Percentiles rank a stretch among this genome's conserved stretches.
phyloP scores from a whole-genome alignment of 1,284 basidiomycete genomes.

The Tetrapyrgos nigripes region DNA sequence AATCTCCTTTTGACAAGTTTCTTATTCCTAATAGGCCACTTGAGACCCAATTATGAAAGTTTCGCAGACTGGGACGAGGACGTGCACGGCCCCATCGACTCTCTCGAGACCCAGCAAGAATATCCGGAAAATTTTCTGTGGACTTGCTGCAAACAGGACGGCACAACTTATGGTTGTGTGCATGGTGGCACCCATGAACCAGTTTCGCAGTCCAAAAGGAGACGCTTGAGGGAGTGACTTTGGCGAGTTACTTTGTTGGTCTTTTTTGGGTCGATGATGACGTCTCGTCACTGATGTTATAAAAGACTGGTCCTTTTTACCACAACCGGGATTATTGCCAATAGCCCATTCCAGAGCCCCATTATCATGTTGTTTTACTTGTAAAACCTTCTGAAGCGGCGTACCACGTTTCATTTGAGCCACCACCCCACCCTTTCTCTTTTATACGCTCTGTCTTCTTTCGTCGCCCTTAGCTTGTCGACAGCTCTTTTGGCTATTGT shows the following conservation, averaged over 20 bases:
- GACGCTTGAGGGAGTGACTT: conserved; percentile 23
- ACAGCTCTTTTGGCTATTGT: not conserved
- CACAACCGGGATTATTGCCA: no score
- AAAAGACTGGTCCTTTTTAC: no score
- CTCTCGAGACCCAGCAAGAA: conserved; percentile 39
- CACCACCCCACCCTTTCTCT: no score
- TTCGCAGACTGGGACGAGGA: conserved; percentile 55
- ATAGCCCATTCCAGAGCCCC: no score
- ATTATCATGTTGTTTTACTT: no score
- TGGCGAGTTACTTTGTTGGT: not conserved
- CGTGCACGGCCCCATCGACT: conserved; percentile 53
- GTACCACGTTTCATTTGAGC: no score
- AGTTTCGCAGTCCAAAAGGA: conserved; percentile 38
- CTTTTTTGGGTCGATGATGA: not conserved
- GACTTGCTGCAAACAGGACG: conserved; percentile 52
- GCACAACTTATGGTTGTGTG: conserved; percentile 45
- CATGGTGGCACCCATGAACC: conserved; percentile 37
- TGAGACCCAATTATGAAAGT: conserved; percentile 33
- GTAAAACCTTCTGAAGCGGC: no score
- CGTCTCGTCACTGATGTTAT: no score
- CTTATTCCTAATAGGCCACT: conserved; percentile 1
- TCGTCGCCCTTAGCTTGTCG: no score
- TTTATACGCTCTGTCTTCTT: no score
- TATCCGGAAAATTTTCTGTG: conserved; percentile 55
- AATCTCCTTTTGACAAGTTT: not conserved